Evolutionary conservation across 306 rosid genomes (phyloP).

Genomic region (Hippophae rhamnoides): DNA sequence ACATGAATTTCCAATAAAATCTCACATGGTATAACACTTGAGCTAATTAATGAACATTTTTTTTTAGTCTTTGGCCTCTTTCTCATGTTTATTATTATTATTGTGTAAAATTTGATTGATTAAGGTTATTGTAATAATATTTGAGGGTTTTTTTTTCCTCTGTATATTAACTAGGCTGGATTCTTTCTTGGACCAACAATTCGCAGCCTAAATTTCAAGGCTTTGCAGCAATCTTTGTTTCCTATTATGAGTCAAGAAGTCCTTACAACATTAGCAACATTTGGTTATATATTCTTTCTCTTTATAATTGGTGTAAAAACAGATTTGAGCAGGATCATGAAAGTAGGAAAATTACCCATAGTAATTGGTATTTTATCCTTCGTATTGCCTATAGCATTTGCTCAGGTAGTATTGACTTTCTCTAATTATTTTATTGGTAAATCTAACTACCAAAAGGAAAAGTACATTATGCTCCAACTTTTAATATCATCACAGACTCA

Average conservation of each 20-base stretch:
- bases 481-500: conserved; percentile 15
- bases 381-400: conserved; percentile 29
- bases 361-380: conserved; percentile 25
- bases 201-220: background rate
- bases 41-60: no score
- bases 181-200: conserved; percentile 15
- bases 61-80: no score
- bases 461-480: background rate
- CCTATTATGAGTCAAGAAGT: conserved; percentile 29
- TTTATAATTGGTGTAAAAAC: conserved; percentile 60
- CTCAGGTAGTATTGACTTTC: background rate
- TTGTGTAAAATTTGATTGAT: no score
- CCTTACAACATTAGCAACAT: conserved; percentile 28
- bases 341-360: conserved; percentile 26
- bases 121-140: no score
- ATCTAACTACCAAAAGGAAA: no score
- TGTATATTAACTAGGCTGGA: conserved; percentile 12
- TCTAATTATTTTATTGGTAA: background rate
- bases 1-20: no score
- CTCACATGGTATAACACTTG: no score
- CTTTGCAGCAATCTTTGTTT: conserved; percentile 19
- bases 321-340: conserved; percentile 34
- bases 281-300: conserved; percentile 46
- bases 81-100: no score
- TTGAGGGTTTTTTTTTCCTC: no score